Conservation (phyloP, 2,329 filamentous ascomycete genomes). For the Trichoderma afroharzianum region DNA sequence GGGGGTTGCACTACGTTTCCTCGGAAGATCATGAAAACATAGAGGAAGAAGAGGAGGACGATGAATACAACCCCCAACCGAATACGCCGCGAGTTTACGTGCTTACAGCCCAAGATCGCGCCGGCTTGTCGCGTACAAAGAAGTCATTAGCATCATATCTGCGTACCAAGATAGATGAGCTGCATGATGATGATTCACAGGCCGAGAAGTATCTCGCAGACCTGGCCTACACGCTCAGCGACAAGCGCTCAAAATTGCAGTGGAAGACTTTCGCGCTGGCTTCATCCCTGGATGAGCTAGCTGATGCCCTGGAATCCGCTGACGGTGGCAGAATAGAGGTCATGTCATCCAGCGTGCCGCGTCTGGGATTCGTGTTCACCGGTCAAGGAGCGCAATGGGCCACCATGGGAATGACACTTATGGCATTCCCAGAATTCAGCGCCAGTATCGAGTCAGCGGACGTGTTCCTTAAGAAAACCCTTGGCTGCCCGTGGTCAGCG, state of each 20-base stretch:
- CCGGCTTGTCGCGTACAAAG: not conserved
- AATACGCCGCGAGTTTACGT: not conserved
- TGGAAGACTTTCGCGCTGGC: not conserved
- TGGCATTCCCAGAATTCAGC: not conserved
- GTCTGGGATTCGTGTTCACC: not conserved
- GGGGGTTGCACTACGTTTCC: not conserved
- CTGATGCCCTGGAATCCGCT: not conserved
- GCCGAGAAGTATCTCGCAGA: not conserved
- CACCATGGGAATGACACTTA: not conserved
- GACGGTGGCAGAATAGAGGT: not conserved
- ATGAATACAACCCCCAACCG: not conserved
- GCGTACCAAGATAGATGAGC: not conserved
- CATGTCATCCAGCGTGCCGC: not conserved
- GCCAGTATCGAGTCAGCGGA: not conserved
- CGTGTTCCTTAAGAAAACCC: not conserved
- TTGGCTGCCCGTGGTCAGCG: not conserved
- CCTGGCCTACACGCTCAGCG: not conserved
- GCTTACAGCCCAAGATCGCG: not conserved
- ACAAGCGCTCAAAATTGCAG: not conserved
- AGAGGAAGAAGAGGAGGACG: not conserved
- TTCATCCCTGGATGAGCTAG: not conserved
- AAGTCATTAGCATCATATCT: not conserved
- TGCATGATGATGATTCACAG: not conserved
- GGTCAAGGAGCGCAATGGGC: not conserved
- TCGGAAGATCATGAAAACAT: not conserved